Evolutionary conservation across 495 filamentous ascomycete genomes (phyloP).

Genomic region (Collariella sp.): DNA sequence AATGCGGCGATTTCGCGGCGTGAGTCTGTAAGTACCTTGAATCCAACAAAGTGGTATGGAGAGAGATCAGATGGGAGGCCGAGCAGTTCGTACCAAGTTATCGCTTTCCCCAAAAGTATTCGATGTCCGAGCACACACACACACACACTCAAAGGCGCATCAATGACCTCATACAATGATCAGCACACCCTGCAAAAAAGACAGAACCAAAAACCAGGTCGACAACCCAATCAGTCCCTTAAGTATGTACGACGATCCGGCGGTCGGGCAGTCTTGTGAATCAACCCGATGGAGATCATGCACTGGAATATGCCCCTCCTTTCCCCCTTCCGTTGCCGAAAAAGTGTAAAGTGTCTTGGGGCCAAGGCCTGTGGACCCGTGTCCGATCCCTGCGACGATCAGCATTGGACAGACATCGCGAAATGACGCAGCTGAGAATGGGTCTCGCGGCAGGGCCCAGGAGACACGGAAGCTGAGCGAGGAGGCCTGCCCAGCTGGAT

Average conservation of each 20-base stretch:
- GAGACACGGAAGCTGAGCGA: not conserved
- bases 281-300: no score
- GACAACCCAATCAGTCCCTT: no score
- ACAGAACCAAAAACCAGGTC: no score
- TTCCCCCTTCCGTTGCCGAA: not conserved
- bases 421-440: slow-evolving; percentile 8
- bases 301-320: no score
- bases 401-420: not conserved
- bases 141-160: not conserved
- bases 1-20: not conserved
- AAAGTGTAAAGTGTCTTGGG: not conserved
- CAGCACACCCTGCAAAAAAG: not conserved
- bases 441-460: not conserved
- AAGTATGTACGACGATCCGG: no score
- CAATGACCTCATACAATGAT: not conserved
- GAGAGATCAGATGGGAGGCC: not conserved
- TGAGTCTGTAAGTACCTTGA: not conserved
- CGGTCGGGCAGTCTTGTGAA: no score
- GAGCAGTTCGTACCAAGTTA: not conserved
- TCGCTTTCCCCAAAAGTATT: not conserved
- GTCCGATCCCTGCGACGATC: slow-evolving; percentile 6
- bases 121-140: no score
- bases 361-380: not conserved
- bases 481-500: slow-evolving; percentile 1
- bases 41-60: not conserved